Evolutionary conservation across 441 rosid species (phyloP).

Genomic region (Pelargonium fulgidum): DNA sequence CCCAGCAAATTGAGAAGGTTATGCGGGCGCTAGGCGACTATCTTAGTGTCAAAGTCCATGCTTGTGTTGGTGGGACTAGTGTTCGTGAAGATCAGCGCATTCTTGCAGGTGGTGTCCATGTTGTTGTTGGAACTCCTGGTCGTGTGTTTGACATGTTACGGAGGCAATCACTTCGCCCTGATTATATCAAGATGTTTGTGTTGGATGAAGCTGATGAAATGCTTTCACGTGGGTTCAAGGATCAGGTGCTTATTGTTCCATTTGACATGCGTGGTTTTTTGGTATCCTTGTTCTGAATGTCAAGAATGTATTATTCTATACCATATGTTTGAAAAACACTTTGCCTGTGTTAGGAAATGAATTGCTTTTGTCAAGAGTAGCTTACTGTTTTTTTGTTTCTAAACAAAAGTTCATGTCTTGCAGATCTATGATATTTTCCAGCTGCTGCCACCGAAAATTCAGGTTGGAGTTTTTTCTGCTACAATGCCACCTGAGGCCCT

Average conservation of each 20-base stretch:
- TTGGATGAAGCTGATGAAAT: conserved; percentile 83
- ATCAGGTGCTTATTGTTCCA: conserved; percentile 42
- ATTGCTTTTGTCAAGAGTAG: neutral
- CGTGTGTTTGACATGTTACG: conserved; percentile 83
- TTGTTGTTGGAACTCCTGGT: conserved; percentile 82
- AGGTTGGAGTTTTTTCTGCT: conserved; percentile 73
- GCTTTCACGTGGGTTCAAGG: conserved; percentile 81
- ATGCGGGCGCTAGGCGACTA: conserved; percentile 88
- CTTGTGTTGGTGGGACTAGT: conserved; percentile 84
- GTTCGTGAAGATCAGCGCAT: conserved; percentile 75
- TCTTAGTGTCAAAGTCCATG: conserved; percentile 77
- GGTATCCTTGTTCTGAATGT: neutral
- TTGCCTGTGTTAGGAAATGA: neutral
- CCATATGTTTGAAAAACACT: neutral
- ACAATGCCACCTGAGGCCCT: conserved; percentile 85
- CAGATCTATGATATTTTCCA: conserved; percentile 83
- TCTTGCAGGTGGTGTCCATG: conserved; percentile 70
- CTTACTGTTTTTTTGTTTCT: neutral
- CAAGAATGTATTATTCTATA: neutral
- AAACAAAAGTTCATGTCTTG: conserved; percentile 2
- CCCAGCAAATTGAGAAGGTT: conserved; percentile 84
- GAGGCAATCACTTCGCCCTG: conserved; percentile 67
- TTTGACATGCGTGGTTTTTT: neutral
- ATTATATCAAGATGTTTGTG: conserved; percentile 66
- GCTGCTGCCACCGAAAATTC: conserved; percentile 60